phyloP scores from a whole-genome alignment of 805 yeast genomes.

The Lipomyces chichibuensis region DNA sequence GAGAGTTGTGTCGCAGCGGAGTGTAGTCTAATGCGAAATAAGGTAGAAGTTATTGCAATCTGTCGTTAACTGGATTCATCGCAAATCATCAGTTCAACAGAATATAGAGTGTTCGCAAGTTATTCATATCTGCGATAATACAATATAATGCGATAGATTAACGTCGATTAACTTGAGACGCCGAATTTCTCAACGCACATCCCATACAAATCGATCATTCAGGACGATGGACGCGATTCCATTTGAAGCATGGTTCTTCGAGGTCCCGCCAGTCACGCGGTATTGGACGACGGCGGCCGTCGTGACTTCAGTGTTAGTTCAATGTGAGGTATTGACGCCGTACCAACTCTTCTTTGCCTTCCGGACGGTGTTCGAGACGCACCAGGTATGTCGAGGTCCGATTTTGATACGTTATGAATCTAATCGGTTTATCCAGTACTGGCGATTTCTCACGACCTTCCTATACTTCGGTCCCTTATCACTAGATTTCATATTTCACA shows the following conservation, averaged over 20 bases:
- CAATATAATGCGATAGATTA: not conserved
- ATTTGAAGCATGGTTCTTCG: constrained; percentile 47
- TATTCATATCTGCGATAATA: too few relatives aligned
- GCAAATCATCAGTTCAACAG: not conserved
- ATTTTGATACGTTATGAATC: not conserved
- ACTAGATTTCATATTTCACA: constrained; percentile 44
- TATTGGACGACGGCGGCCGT: constrained; percentile 45
- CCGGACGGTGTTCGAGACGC: constrained; percentile 45
- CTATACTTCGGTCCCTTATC: constrained; percentile 51
- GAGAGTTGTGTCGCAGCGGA: not conserved
- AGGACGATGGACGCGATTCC: constrained; percentile 42
- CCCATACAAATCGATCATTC: not conserved
- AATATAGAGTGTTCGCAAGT: not conserved
- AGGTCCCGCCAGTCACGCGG: constrained; percentile 54
- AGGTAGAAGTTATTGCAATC: not conserved
- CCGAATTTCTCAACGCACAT: not conserved
- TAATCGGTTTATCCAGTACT: constrained; percentile 39
- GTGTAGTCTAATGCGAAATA: not conserved
- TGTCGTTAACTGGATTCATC: not conserved
- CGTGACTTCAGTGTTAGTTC: constrained; percentile 45
- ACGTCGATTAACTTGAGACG: not conserved
- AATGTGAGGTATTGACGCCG: constrained; percentile 44
- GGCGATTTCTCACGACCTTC: constrained; percentile 50
- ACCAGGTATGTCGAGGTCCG: constrained; percentile 31
- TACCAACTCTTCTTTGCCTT: constrained; percentile 46